Evolutionary conservation across 441 rosid genomes (phyloP).

Genomic region (Gossypium lobatum): DNA sequence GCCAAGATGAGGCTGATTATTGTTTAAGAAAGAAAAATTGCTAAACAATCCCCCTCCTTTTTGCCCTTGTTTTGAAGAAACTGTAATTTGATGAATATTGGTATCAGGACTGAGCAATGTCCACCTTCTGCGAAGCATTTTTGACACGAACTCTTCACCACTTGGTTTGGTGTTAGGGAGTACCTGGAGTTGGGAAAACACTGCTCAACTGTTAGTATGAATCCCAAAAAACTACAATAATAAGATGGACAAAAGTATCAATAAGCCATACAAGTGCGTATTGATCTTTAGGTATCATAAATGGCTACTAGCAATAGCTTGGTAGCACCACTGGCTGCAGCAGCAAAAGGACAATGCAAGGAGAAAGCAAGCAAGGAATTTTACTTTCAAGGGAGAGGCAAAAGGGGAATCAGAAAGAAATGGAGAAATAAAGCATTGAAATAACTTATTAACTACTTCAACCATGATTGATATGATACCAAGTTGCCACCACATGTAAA

Average conservation of each 20-base stretch:
- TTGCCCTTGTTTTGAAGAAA: conserved; percentile 24
- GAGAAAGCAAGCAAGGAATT: background rate
- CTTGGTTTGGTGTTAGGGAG: conserved; percentile 22
- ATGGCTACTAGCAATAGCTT: background rate
- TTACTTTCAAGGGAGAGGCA: background rate
- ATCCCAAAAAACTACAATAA: background rate
- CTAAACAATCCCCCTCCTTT: conserved; percentile 19
- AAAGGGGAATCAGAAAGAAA: background rate
- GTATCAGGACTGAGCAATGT: conserved; percentile 47
- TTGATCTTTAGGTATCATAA: background rate
- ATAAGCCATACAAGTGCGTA: background rate
- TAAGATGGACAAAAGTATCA: background rate
- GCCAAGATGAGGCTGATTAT: conserved; percentile 40
- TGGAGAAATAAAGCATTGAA: background rate
- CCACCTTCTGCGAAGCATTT: conserved; percentile 68
- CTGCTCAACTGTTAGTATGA: background rate
- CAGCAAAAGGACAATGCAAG: background rate
- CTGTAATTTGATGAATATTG: conserved; percentile 42
- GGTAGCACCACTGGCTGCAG: background rate
- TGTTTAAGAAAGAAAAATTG: conserved; percentile 32
- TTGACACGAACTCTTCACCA: conserved; percentile 31
- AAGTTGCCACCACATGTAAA: background rate
- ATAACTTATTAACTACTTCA: background rate
- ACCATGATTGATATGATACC: background rate
- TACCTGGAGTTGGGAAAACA: conserved; percentile 28